These are phyloP conservation scores for Calonectria pseudoreteaudii DNA, from an alignment of 2,329 filamentous ascomycete genomes.

Conservation along the genomic window DNA sequence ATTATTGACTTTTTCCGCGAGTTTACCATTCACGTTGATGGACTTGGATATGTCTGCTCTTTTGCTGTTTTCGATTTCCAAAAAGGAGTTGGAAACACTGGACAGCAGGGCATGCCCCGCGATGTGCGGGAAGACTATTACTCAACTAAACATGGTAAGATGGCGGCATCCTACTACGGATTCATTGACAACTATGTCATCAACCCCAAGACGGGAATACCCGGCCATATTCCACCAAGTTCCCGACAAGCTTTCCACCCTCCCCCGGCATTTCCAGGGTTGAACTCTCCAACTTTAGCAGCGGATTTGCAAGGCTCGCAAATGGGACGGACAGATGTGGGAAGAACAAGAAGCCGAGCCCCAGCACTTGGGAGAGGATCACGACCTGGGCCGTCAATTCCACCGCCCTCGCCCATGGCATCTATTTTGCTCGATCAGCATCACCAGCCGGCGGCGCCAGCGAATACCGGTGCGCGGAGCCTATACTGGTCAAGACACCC, in stretches of 20 bases:
- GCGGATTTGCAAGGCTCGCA: constrained; percentile 67
- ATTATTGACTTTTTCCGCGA: constrained; percentile 98
- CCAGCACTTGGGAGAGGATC: constrained; percentile 47
- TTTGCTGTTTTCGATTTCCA: constrained; percentile 99
- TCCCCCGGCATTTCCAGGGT: constrained; percentile 79
- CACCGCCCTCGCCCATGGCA: constrained; percentile 74
- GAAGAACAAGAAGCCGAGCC: constrained; percentile 58
- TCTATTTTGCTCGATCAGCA: constrained; percentile 81
- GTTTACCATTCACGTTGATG: constrained; percentile 96
- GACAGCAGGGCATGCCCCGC: constrained; percentile 53
- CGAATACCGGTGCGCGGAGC: constrained; percentile 58
- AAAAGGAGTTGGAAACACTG: constrained; percentile 71
- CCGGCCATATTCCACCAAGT: constrained; percentile 69
- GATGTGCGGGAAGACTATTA: constrained; percentile 93
- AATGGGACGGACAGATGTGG: constrained; percentile 54
- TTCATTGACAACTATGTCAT: constrained; percentile 93
- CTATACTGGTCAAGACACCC: constrained; percentile 59
- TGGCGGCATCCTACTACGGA: constrained; percentile 96
- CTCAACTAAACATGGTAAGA: constrained; percentile 94
- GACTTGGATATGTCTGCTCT: constrained; percentile 94
- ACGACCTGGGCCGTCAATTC: constrained; percentile 53
- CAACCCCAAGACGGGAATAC: constrained; percentile 76
- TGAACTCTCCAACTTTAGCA: constrained; percentile 71
- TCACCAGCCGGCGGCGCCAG: constrained; percentile 71
- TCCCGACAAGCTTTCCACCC: constrained; percentile 73